Base-by-base conservation (phyloP, 1,139 yeast genomes). In the Blastobotrys arbuscula region DNA sequence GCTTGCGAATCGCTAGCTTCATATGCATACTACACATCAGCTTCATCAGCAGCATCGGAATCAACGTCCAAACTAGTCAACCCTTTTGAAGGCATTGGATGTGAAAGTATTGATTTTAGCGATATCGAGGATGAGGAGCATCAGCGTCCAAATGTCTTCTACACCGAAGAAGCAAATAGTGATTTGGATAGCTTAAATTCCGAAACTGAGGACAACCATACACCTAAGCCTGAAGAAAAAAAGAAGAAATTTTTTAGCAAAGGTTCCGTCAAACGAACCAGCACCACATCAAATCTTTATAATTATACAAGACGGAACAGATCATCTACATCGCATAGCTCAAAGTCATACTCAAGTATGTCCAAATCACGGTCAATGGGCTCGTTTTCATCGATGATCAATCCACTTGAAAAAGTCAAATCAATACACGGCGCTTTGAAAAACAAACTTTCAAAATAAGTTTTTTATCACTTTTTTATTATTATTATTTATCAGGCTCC, bases 21-120 rank as follows among this genome's bases (percentile, higher is more conserved):
- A 19, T 12, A 36, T 9, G 12, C 5, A 5, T 9, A 28, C 13
- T 28, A 28, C 12, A 12, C 10, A 3, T 12, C 31, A 3, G 13
- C n/a, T n/a, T 28, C 23, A 6, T 35, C 38, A 35, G 23, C n/a
- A 18, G 38, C 23, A 35, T 35, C 38, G 13, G 18, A 20, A 9
- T 20, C 38, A 28, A 5, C 31, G 13, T 28, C 31, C 10, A 28
- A 28, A 18, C 18, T n/a, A 24, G 28, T 18, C 21, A 41, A 41
- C 28, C 44, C 44, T 10, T 41, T 41, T 19, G 33, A 23, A 13
- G 23, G 23, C 30, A 16, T 41, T 31, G 38, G 23, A 21, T 41
- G 37, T 37, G 44, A 41, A 28, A 20, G 30, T 21, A 33, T 41
- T 20, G 30, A 41, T n/a, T 41, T 30, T n/a, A 21, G 38, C 8